Evolutionary conservation across 2,329 filamentous ascomycete genomes (phyloP).

Genomic region (Cladosporium halotolerans): DNA sequence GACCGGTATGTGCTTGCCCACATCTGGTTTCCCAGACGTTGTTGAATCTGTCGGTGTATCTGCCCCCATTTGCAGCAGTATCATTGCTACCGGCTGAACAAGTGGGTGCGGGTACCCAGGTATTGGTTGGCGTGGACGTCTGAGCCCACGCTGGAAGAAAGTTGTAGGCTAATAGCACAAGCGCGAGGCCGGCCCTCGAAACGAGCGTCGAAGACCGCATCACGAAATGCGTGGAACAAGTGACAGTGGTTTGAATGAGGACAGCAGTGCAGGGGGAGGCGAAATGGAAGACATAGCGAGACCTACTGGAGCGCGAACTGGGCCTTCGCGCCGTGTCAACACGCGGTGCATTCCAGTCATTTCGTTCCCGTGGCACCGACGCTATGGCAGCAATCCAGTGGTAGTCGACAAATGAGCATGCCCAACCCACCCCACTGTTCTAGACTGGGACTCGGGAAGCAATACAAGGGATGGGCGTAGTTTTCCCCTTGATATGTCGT

Average conservation of each 20-base stretch:
- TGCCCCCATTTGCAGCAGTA: constrained; percentile 10
- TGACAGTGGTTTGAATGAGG: constrained; percentile 1
- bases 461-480: no score
- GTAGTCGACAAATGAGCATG: background rate
- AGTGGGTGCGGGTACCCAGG: constrained; percentile 12
- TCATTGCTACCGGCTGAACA: constrained; percentile 6
- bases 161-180: background rate
- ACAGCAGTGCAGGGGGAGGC: background rate
- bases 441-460: no score
- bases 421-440: no score
- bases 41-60: constrained; percentile 14
- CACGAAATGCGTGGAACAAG: constrained; percentile 8
- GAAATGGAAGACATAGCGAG: constrained; percentile 7
- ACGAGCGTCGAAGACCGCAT: constrained; percentile 11
- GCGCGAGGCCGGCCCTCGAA: constrained; percentile 8
- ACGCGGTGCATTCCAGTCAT: constrained; percentile 25
- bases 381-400: background rate
- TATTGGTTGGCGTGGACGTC: constrained; percentile 13
- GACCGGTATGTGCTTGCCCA: constrained; percentile 7
- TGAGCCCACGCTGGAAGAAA: background rate
- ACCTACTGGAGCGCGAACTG: constrained; percentile 3
- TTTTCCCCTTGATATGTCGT: no score
- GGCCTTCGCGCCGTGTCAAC: constrained; percentile 15
- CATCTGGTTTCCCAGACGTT: constrained; percentile 16
- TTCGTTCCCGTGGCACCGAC: constrained; percentile 8